phyloP scores from a whole-genome alignment of 495 filamentous ascomycete species.

The Wilcoxina mikolae region DNA sequence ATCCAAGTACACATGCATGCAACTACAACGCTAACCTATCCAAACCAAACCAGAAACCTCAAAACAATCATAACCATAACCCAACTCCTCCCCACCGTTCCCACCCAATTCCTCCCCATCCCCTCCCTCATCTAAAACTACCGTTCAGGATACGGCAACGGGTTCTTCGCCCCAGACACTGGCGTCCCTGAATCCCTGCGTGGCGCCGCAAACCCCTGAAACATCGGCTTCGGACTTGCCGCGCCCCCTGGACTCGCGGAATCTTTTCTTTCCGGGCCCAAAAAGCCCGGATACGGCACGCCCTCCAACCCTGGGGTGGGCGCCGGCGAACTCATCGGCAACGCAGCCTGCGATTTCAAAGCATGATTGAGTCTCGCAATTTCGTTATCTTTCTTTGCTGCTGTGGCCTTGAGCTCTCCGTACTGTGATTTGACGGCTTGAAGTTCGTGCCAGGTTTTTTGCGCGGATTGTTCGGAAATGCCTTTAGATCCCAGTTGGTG shows the following conservation, averaged over 20 bases:
- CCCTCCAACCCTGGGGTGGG: not conserved
- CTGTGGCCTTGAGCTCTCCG: not conserved
- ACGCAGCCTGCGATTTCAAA: not conserved
- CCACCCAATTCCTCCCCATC: not conserved
- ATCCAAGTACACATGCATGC: too few relatives aligned
- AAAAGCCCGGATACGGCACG: not conserved
- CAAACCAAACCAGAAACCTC: too few relatives aligned
- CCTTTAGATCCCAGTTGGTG: not conserved
- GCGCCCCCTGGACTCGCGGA: not conserved
- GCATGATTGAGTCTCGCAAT: not conserved
- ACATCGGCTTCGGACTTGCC: not conserved
- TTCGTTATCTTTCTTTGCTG: not conserved
- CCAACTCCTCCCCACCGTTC: too few relatives aligned
- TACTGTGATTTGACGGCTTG: not conserved
- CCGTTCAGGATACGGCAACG: conserved; percentile 3
- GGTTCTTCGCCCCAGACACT: not conserved
- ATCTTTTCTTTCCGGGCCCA: not conserved
- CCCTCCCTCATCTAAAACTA: not conserved
- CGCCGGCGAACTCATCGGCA: not conserved
- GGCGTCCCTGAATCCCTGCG: not conserved
- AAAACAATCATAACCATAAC: too few relatives aligned
- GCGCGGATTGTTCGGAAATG: not conserved
- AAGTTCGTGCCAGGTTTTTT: not conserved
- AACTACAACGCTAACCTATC: too few relatives aligned
- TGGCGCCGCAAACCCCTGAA: not conserved